Percentiles rank a stretch among this genome's conserved stretches.
Conservation (phyloP, 1,284 basidiomycete genomes). For the Coniferiporia sulphurascens region DNA sequence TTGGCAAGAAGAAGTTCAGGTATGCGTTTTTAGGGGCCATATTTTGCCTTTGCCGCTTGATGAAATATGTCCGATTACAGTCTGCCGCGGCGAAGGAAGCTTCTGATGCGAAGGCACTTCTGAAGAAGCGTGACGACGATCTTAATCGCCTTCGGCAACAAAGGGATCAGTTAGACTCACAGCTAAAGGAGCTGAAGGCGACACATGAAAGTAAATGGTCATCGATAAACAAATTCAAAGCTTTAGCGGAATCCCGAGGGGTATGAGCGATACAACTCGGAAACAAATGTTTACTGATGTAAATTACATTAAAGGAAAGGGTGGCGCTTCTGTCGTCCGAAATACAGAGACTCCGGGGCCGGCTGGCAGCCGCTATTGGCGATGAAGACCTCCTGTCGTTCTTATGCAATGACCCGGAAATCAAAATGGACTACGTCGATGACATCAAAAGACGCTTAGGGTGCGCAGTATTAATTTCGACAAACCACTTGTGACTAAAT, state of each 20-base stretch:
- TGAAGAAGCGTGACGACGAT: constrained; percentile 71
- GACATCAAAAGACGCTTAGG: constrained; percentile 53
- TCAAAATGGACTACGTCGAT: constrained; percentile 60
- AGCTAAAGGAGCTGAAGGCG: constrained; percentile 69
- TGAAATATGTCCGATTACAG: constrained; percentile 30
- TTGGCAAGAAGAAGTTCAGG: constrained; percentile 44
- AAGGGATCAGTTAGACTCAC: constrained; percentile 72
- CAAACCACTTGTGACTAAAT: constrained; percentile 23
- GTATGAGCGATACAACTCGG: constrained; percentile 36
- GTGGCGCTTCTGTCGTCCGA: constrained; percentile 73
- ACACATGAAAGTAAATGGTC: constrained; percentile 60
- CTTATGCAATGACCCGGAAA: constrained; percentile 53
- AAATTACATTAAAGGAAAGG: constrained; percentile 54
- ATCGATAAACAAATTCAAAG: constrained; percentile 70
- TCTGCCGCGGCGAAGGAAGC: constrained; percentile 40
- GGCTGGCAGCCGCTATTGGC: constrained; percentile 70
- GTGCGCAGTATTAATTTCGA: constrained; percentile 40
- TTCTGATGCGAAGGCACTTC: constrained; percentile 50
- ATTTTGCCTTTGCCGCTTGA: background rate
- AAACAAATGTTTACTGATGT: constrained; percentile 13
- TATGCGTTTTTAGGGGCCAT: constrained; percentile 22
- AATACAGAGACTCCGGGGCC: constrained; percentile 68
- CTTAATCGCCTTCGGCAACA: constrained; percentile 73
- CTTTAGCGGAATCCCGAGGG: constrained; percentile 63
- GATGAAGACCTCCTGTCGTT: constrained; percentile 72